Conservation (phyloP, 2,329 filamentous ascomycete species). For the Penicillium sp. region DNA sequence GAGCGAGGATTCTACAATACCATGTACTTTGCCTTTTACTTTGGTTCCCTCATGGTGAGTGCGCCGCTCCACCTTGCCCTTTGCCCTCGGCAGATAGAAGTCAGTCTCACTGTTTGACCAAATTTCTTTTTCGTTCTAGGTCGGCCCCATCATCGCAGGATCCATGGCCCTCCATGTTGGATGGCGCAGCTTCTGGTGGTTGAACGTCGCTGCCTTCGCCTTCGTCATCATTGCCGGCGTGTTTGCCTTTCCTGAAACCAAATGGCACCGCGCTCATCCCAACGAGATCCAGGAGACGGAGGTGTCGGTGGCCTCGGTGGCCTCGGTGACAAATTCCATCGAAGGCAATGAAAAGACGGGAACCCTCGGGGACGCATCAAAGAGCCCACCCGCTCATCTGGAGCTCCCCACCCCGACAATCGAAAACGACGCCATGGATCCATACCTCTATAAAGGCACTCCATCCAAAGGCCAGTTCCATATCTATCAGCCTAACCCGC, state of each 20-base stretch:
- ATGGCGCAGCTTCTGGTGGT: slow-evolving; percentile 61
- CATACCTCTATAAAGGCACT: slow-evolving; percentile 50
- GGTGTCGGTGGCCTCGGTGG: not conserved
- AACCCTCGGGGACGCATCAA: not conserved
- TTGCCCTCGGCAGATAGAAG: too few species aligned
- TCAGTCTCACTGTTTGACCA: too few species aligned
- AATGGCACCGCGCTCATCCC: slow-evolving; percentile 47
- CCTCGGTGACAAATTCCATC: not conserved
- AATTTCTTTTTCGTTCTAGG: slow-evolving; percentile 25
- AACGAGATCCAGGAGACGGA: slow-evolving; percentile 11
- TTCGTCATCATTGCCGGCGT: slow-evolving; percentile 42
- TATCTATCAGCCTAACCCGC: slow-evolving; percentile 46
- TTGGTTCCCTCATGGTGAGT: slow-evolving; percentile 54
- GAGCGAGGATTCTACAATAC: slow-evolving; percentile 59
- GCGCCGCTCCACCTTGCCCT: too few species aligned
- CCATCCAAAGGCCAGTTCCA: slow-evolving; percentile 54
- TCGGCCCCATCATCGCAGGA: slow-evolving; percentile 54
- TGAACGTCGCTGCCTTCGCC: slow-evolving; percentile 53
- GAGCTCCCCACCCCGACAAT: not conserved
- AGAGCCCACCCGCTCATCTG: not conserved
- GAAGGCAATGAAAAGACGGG: slow-evolving; percentile 1
- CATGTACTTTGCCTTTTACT: slow-evolving; percentile 57
- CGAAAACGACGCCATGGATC: slow-evolving; percentile 34
- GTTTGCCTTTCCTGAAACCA: slow-evolving; percentile 60
- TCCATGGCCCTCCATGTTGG: slow-evolving; percentile 55